Percentiles rank a stretch among this genome's conserved stretches.
These are phyloP conservation scores for Sedum album DNA, from an alignment of 164 flowering plant genomes.

Conservation along the genomic window DNA sequence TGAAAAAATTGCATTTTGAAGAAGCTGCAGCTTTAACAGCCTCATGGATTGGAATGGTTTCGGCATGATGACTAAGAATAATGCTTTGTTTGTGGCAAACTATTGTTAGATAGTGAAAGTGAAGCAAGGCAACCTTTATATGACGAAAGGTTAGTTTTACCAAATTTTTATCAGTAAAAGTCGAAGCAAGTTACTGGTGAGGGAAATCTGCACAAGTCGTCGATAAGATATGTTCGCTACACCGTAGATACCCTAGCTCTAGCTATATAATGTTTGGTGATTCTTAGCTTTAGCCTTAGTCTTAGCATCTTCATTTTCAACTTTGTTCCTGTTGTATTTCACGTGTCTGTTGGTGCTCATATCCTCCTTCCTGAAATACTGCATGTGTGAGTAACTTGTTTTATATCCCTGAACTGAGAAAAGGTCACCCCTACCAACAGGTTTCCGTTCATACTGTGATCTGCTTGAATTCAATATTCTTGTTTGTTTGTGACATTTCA, in stretches of 20 bases:
- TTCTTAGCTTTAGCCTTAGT: neutral
- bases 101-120: neutral
- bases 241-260: neutral
- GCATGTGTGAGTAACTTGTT: neutral
- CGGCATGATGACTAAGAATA: neutral
- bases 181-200: neutral
- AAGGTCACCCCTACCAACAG: neutral
- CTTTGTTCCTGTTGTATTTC: neutral
- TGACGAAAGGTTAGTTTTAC: neutral
- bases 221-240: neutral
- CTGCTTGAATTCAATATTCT: neutral
- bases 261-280: conserved; percentile 1
- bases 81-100: neutral
- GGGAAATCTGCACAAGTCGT: neutral
- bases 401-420: neutral
- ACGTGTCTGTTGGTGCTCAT: neutral
- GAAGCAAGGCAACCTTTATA: neutral
- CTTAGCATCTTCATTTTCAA: conserved; percentile 5
- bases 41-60: neutral
- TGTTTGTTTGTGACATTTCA: too few relatives aligned
- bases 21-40: neutral
- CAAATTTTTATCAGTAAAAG: neutral
- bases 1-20: neutral
- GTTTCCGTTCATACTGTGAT: neutral
- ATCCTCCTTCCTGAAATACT: neutral